A percentile compares a stretch with the other conserved stretches of the same genome.
These are phyloP conservation scores for Phycomyces blakesleeanus DNA, from an alignment of 192 early-diverging fungal species.

Conservation along the genomic window DNA sequence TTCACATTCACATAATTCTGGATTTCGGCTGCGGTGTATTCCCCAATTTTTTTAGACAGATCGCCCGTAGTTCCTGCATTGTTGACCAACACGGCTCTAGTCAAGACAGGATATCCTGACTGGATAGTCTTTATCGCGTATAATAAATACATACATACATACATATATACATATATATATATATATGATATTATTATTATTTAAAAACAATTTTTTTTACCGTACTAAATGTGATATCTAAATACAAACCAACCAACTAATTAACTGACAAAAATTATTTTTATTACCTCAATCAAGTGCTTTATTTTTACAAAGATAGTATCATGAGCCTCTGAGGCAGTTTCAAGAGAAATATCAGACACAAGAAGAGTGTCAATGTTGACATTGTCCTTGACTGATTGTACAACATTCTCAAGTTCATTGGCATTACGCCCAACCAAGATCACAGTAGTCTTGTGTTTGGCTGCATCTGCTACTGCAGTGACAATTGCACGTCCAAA, in stretches of 20 bases:
- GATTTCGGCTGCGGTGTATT: slow-evolving; percentile 47
- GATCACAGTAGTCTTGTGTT: slow-evolving; percentile 38
- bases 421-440: slow-evolving; percentile 56
- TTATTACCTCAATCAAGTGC: slow-evolving; percentile 6
- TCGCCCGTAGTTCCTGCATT: slow-evolving; percentile 74
- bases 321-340: slow-evolving; percentile 4
- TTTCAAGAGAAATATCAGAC: slow-evolving; percentile 9
- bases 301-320: slow-evolving; percentile 6
- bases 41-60: slow-evolving; percentile 53
- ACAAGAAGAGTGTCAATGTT: slow-evolving; percentile 1
- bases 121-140: not conserved
- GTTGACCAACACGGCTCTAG: slow-evolving; percentile 59
- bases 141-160: not conserved
- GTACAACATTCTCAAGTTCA: slow-evolving; percentile 22
- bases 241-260: no score
- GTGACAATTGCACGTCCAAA: slow-evolving; percentile 57
- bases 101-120: slow-evolving; percentile 1
- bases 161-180: no score
- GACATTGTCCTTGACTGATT: slow-evolving; percentile 12
- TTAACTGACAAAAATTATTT: no score
- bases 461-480: slow-evolving; percentile 30
- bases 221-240: no score
- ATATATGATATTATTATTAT: no score
- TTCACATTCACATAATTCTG: slow-evolving; percentile 53
- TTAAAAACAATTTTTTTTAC: no score